phyloP scores from a whole-genome alignment of 345 rosid species.

The Citrus cavaleriei region DNA sequence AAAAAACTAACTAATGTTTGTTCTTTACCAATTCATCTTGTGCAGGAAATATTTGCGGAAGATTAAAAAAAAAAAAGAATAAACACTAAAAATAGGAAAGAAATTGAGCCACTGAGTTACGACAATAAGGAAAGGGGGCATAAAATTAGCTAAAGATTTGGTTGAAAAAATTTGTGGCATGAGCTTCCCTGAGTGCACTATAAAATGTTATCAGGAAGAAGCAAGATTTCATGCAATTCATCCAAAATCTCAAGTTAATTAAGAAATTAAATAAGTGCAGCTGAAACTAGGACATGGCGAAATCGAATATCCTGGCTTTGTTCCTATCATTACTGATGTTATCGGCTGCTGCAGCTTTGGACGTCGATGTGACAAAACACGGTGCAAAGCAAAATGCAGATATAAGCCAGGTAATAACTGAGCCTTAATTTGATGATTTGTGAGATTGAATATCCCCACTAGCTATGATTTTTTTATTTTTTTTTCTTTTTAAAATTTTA shows the following conservation, averaged over 20 bases:
- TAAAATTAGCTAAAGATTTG: background rate
- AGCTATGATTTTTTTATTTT: background rate
- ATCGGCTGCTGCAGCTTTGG: background rate
- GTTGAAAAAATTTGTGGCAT: background rate
- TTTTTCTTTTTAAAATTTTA: background rate
- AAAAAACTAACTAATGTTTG: no score
- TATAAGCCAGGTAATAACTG: conserved; percentile 8
- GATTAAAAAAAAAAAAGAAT: background rate
- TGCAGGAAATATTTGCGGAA: background rate
- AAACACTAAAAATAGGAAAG: background rate
- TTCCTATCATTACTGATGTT: background rate
- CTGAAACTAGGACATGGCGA: background rate
- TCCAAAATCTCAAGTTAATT: background rate
- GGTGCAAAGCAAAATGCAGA: conserved; percentile 17
- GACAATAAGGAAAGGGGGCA: background rate
- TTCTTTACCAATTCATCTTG: no score
- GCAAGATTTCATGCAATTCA: background rate
- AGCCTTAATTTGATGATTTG: background rate
- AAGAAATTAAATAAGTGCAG: background rate
- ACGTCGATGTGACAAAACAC: conserved; percentile 16
- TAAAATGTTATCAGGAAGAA: background rate
- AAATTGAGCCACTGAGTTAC: background rate
- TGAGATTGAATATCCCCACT: background rate
- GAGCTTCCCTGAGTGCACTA: background rate
- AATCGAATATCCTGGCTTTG: background rate